Evolutionary conservation across 2,329 filamentous ascomycete genomes (phyloP), one percentile per base, ranked within the genome.

Genomic region (Colletotrichum acutatum): DNA sequence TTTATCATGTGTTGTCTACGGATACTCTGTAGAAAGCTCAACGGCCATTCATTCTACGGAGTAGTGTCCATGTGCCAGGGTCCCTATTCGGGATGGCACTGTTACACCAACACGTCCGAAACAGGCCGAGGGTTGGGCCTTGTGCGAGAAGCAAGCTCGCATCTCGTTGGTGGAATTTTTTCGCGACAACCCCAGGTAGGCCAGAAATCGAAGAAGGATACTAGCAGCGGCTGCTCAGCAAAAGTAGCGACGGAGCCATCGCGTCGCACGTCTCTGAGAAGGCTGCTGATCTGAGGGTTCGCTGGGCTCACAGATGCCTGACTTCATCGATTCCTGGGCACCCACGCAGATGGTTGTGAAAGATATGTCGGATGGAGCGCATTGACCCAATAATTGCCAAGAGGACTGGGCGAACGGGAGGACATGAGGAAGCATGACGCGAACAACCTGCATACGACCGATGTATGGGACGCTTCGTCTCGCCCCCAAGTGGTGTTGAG

Each of bases 1-100:
- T 19, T 11, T 49, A 49, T 49, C 42, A 49, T 42, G 12, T 42
- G 30, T 19, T 32, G 46, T 24, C 46, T 28, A 49, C n/a, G n/a
- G n/a, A n/a, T n/a, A n/a, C 19, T 6, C 19, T 7, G 52, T 26
- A 54, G n/a, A 24, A 56, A 14, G 24, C n/a, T 60, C 57, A 54
- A 52, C 68, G 22, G 68, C 34, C 19, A 64, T 57, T 63, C 54
- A 66, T n/a, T 64, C 75, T 57, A n/a, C n/a, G n/a, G n/a, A n/a
- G n/a, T n/a, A 75, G 59, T 62, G 65, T 76, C 72, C 77, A 78
- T 79, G 77, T 75, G 75, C 74, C 68, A 73, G 74, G 62, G 76
- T 75, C 75, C 76, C 70, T 64, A 75, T 78, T 76, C 77, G 77
- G 77, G 78, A 81, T 79, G 78, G 70, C 74, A 80, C 76, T 74